Base-by-base conservation (phyloP, 2,329 filamentous ascomycete species). In the Arthroderma sp. region DNA sequence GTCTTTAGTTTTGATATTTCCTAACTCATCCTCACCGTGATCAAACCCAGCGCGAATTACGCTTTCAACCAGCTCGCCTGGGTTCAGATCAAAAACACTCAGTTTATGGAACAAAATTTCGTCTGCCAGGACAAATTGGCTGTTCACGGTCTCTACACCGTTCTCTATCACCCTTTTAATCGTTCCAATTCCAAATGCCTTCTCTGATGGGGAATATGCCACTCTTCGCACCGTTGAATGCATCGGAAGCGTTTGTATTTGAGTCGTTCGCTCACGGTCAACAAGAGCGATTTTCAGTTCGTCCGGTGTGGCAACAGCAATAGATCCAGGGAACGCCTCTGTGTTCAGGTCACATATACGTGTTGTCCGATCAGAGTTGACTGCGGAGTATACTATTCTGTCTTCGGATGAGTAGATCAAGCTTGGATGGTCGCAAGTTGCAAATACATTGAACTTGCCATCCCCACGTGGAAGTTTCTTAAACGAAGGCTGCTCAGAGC, bases 361-460 rank as follows among this genome's bases (percentile, higher is more conserved):
- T 1, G 80, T 81, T 1, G 86, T 85, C 50, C 87, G 82, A 49
- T 94, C 85, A 2, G 88, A 86, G 8, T 89, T 94, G 1, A 95
- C 86, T 1, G 91, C 88, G 4, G 88, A 94, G 65, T 93, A 98
- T 1, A 94, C 79, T 36, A 95, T 82, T 22, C 88, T 77, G 1
- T 84, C 86, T 58, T 95, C 87, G 0, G 81, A 80, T 6, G 83
- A 84, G 58, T 98, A 95, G 40, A 98, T 94, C 44, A 98, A 66
- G 51, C 86, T 95, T 0, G 91, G 85, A 58, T 95, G 86, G 56
- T 98, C 91, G 46, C 87, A 94, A 0, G 86, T 94, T 0, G 87
- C 86, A 59, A 98, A 94, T 0, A 98, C 80, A 54, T 84, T 93
- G 58, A 74, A 83, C 0, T 86, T 67, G 0, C 75, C 71, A 43